Evolutionary conservation across 495 filamentous ascomycete genomes (phyloP), one percentile per base, ranked within the genome.

Genomic region (Cercophora samala): DNA sequence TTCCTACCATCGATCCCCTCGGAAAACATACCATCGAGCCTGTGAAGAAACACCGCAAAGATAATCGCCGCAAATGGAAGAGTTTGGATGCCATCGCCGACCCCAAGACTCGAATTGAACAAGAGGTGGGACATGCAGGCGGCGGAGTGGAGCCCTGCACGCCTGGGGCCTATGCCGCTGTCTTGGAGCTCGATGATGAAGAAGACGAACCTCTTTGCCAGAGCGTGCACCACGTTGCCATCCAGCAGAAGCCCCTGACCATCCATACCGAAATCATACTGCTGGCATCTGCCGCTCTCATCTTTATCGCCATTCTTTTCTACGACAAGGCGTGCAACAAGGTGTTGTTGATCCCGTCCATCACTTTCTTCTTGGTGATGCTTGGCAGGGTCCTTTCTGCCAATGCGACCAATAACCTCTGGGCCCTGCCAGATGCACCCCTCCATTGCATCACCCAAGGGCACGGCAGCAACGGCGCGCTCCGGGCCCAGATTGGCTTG

Each of bases 401-500:
- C 37, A 9, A 46, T 46, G 37, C 37, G 13, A 13, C 37, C 37
- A 46, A 46, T 46, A 46, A 46, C 11, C 37, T 46, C 37, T 46
- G 6, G 6, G 37, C 37, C 37, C 13, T 46, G 37, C 15, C 37
- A 46, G 37, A 46, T 46, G 37, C 37, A 46, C 15, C 37, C 37
- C 37, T 13, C 37, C 37, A 46, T 46, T 46, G 37, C 37, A 9
- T 46, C 6, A 46, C 37, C 8, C 37, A 46, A 46, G 15, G 37
- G 9, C 15, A 17, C 37, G 8, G 37, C 37, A 46, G 8, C 37
- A 9, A 46, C 37, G 37, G 37, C 37, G 37, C 37, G 37, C 11
- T 46, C 15, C 37, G 59, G 60, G 70, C 62, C 22, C 54, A 58
- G 54, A 58, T 58, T 21, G 54, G 54, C 54, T 15, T 58, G 6